These are phyloP conservation scores for Chlorophyllum brunneum DNA, from an alignment of 768 basidiomycete species.

Conservation along the genomic window DNA sequence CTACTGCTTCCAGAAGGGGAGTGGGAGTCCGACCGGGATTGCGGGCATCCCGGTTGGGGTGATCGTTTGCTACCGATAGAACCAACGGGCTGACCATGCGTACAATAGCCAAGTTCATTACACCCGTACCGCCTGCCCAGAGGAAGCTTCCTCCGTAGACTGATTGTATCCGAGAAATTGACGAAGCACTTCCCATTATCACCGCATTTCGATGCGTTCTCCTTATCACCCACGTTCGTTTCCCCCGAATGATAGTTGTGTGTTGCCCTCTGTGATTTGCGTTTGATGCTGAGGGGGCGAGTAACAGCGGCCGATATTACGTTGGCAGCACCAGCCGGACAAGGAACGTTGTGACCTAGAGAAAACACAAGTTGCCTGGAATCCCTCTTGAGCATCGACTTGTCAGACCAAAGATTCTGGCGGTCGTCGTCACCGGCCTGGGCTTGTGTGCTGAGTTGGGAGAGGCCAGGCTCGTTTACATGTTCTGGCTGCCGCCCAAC, in stretches of 20 bases:
- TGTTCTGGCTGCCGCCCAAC: neutral
- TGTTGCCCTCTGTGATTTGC: constrained; percentile 24
- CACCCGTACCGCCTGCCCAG: neutral
- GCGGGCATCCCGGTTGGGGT: neutral
- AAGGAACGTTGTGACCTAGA: neutral
- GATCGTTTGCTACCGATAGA: neutral
- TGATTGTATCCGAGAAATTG: neutral
- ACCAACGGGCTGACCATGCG: neutral
- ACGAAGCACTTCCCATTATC: constrained; percentile 7
- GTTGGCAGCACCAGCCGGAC: neutral
- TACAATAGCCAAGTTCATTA: constrained; percentile 1
- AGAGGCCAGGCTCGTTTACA: neutral
- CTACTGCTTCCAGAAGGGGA: neutral
- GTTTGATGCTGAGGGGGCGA: constrained; percentile 43
- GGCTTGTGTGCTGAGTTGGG: neutral
- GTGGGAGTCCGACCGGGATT: neutral
- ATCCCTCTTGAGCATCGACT: neutral
- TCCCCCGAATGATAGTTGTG: constrained; percentile 20
- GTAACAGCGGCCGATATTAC: neutral
- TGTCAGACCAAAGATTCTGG: neutral
- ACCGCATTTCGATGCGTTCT: constrained; percentile 35
- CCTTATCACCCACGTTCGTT: constrained; percentile 43
- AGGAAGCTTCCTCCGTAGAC: constrained; percentile 3
- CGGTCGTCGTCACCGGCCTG: neutral
- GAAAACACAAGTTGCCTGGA: constrained; percentile 9